Conservation (phyloP, 331 rosid species). For the Pyrus hybrid region DNA sequence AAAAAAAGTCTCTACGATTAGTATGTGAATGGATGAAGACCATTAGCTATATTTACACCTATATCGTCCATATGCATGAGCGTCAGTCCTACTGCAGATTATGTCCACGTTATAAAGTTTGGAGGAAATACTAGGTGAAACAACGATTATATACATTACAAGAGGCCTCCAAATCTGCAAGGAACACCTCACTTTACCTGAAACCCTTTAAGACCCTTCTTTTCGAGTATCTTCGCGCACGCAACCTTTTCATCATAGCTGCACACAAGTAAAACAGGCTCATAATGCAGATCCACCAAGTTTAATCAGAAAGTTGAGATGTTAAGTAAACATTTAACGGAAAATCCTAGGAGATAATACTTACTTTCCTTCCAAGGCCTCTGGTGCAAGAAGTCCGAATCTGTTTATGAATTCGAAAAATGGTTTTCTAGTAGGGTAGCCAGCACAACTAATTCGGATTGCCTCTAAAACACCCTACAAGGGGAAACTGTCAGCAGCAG, state of each 20-base stretch:
- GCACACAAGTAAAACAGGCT: constrained; percentile 23
- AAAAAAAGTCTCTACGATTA: constrained; percentile 9
- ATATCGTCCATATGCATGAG: not conserved
- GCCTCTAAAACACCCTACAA: constrained; percentile 98
- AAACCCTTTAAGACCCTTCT: constrained; percentile 82
- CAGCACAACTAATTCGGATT: constrained; percentile 97
- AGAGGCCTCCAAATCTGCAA: not conserved
- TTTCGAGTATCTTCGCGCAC: constrained; percentile 71
- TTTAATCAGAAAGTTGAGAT: constrained; percentile 7
- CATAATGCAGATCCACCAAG: constrained; percentile 18
- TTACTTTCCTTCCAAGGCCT: constrained; percentile 64
- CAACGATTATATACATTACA: no score
- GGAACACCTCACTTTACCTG: constrained; percentile 58
- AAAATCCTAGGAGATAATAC: constrained; percentile 21
- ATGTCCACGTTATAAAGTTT: no score
- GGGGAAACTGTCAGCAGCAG: constrained; percentile 18
- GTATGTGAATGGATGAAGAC: constrained; percentile 7
- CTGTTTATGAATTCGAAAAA: constrained; percentile 84
- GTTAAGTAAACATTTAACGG: not conserved
- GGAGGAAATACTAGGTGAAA: no score
- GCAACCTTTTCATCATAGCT: constrained; percentile 71
- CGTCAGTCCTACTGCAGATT: no score
- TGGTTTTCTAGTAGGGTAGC: constrained; percentile 96
- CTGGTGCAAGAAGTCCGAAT: constrained; percentile 81
- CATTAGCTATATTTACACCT: not conserved